Conservation (phyloP, 805 yeast genomes). For the Suhomyces sp. region DNA sequence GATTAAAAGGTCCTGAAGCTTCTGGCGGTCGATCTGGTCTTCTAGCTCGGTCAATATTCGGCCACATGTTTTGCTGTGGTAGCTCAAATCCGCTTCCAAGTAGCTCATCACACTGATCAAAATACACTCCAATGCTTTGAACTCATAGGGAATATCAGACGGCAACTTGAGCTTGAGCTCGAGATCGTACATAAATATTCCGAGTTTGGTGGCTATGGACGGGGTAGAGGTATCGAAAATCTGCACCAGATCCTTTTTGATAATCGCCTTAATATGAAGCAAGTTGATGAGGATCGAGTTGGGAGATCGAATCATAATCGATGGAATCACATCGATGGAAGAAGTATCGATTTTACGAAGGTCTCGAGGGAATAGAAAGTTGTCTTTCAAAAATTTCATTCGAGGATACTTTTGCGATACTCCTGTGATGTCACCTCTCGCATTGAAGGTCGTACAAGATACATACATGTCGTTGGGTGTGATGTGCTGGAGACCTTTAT, state of each 20-base stretch:
- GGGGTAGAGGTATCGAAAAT: conserved; percentile 76
- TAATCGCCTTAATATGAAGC: conserved; percentile 83
- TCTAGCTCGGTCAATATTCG: conserved; percentile 68
- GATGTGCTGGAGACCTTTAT: conserved; percentile 7
- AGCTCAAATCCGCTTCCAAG: conserved; percentile 70
- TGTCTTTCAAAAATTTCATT: conserved; percentile 64
- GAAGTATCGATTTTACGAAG: conserved; percentile 77
- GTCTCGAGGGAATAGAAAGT: conserved; percentile 81
- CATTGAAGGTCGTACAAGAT: conserved; percentile 79
- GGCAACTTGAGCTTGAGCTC: conserved; percentile 61
- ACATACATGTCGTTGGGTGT: conserved; percentile 52
- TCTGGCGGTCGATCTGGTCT: conserved; percentile 72
- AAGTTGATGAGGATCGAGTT: conserved; percentile 78
- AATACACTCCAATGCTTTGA: conserved; percentile 78
- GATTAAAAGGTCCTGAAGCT: conserved; percentile 68
- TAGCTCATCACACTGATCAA: conserved; percentile 76
- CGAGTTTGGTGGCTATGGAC: conserved; percentile 65
- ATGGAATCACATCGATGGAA: conserved; percentile 79
- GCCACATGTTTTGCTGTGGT: conserved; percentile 58
- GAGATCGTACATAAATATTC: conserved; percentile 80
- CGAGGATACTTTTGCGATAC: conserved; percentile 74
- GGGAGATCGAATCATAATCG: conserved; percentile 72
- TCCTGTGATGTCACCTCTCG: conserved; percentile 62
- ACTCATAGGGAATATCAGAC: conserved; percentile 54
- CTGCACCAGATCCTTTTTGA: conserved; percentile 75